Percentiles rank a stretch among this genome's conserved stretches.
Evolutionary conservation across 768 basidiomycete species (phyloP).

Genomic region (Mrakia blollopis): DNA sequence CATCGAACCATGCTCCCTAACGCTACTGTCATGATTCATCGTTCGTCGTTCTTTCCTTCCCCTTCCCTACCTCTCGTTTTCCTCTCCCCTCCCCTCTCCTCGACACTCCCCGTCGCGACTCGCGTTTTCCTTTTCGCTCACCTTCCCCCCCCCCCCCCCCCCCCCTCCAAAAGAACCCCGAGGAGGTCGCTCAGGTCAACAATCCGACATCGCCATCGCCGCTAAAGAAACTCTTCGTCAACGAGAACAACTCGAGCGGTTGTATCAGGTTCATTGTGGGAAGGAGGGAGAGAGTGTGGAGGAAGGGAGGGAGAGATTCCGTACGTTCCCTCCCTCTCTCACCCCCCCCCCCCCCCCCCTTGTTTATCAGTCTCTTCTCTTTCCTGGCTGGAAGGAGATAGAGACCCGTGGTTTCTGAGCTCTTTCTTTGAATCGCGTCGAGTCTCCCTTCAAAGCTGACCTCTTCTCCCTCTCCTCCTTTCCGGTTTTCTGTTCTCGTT

Average conservation of each 20-base stretch:
- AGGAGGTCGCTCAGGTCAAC: conserved; percentile 91
- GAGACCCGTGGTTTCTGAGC: neutral
- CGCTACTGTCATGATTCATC: conserved; percentile 97
- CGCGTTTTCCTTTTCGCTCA: too few relatives aligned
- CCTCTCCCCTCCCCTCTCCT: too few relatives aligned
- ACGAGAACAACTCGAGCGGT: conserved; percentile 70
- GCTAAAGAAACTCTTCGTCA: conserved; percentile 92
- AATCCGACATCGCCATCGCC: conserved; percentile 92
- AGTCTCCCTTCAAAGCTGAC: neutral
- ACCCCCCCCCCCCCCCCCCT: neutral
- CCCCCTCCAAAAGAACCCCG: conserved; percentile 47
- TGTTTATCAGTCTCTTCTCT: neutral
- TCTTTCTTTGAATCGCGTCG: neutral
- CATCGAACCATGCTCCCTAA: conserved; percentile 89
- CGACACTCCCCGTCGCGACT: too few relatives aligned
- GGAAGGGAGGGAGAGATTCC: conserved; percentile 69
- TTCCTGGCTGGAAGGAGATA: neutral
- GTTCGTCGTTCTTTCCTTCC: conserved; percentile 50
- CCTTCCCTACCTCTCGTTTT: neutral
- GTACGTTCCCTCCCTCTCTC: conserved; percentile 48
- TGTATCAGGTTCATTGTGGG: conserved; percentile 83
- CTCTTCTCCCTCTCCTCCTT: conserved; percentile 33
- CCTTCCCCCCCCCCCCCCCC: too few relatives aligned
- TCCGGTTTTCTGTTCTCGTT: neutral
- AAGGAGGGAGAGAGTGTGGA: conserved; percentile 60